phyloP scores from a whole-genome alignment of 2,329 filamentous ascomycete genomes.

The Bipolaris zeicola region DNA sequence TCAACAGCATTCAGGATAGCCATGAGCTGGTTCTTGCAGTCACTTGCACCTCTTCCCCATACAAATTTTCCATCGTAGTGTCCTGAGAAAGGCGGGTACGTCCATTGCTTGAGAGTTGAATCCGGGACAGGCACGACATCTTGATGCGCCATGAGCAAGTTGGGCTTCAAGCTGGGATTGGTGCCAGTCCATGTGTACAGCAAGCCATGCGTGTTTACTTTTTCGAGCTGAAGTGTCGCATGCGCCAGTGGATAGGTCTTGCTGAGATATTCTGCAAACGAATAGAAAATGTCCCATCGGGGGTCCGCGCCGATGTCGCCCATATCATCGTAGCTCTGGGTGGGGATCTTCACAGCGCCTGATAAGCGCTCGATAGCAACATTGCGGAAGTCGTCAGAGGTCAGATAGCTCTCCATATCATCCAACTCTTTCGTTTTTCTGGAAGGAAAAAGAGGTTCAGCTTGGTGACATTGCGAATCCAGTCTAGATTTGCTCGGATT shows the following conservation, averaged over 20 bases:
- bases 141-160: constrained; percentile 67
- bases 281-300: constrained; percentile 64
- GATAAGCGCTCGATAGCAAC: constrained; percentile 48
- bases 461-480: constrained; percentile 35
- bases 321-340: constrained; percentile 62
- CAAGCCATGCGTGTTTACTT: constrained; percentile 64
- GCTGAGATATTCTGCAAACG: constrained; percentile 54
- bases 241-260: constrained; percentile 47
- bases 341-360: constrained; percentile 60
- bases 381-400: constrained; percentile 36
- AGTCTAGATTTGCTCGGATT: neutral
- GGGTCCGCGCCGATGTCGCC: constrained; percentile 61
- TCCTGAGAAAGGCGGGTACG: constrained; percentile 64
- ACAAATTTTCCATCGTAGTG: constrained; percentile 61
- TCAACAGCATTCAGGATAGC: constrained; percentile 62
- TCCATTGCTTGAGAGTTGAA: constrained; percentile 61
- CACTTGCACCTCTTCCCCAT: constrained; percentile 65
- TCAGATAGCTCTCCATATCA: constrained; percentile 35
- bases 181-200: constrained; percentile 64
- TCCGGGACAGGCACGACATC: constrained; percentile 65
- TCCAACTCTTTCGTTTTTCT: constrained; percentile 34
- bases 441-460: constrained; percentile 34
- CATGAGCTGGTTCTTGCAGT: constrained; percentile 67
- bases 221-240: constrained; percentile 55
- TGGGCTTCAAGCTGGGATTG: constrained; percentile 58